A percentile compares a stretch with the other conserved stretches of the same genome.
phyloP scores from a whole-genome alignment of 1,139 yeast genomes.

The Kodamaea anthophila region DNA sequence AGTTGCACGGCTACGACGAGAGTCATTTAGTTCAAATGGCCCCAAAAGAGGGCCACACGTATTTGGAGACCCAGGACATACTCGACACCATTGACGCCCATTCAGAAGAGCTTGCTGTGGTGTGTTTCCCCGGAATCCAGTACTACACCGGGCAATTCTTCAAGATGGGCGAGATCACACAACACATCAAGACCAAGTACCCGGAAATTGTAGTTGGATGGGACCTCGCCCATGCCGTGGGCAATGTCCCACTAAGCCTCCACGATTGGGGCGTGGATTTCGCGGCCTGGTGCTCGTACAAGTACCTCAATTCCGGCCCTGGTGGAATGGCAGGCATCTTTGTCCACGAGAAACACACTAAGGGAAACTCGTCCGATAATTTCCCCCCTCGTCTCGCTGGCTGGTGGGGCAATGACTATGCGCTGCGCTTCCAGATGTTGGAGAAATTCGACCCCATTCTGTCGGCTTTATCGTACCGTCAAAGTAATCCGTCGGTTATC shows the following conservation, averaged over 20 bases:
- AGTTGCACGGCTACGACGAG: conserved; percentile 53
- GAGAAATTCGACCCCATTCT: conserved; percentile 73
- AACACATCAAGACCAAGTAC: conserved; percentile 39
- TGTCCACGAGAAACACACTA: conserved; percentile 53
- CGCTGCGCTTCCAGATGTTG: conserved; percentile 70
- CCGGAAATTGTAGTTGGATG: conserved; percentile 70
- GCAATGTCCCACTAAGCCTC: conserved; percentile 68
- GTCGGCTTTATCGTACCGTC: conserved; percentile 82
- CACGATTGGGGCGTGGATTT: conserved; percentile 92
- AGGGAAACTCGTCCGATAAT: conserved; percentile 22
- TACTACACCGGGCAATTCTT: conserved; percentile 88
- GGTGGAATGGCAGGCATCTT: conserved; percentile 86
- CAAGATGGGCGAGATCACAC: conserved; percentile 64
- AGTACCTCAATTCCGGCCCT: conserved; percentile 87
- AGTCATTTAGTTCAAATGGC: conserved; percentile 58
- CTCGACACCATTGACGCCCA: conserved; percentile 48
- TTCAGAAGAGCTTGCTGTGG: conserved; percentile 62
- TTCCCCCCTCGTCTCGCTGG: conserved; percentile 76
- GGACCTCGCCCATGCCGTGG: conserved; percentile 95
- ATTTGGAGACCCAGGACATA: conserved; percentile 59
- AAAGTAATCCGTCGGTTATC: conserved; percentile 87
- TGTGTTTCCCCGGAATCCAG: conserved; percentile 84
- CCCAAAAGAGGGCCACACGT: conserved; percentile 44
- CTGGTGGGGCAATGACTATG: conserved; percentile 91
- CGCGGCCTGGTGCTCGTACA: conserved; percentile 93